phyloP scores from a whole-genome alignment of 345 rosid genomes.

The Populus alba region DNA sequence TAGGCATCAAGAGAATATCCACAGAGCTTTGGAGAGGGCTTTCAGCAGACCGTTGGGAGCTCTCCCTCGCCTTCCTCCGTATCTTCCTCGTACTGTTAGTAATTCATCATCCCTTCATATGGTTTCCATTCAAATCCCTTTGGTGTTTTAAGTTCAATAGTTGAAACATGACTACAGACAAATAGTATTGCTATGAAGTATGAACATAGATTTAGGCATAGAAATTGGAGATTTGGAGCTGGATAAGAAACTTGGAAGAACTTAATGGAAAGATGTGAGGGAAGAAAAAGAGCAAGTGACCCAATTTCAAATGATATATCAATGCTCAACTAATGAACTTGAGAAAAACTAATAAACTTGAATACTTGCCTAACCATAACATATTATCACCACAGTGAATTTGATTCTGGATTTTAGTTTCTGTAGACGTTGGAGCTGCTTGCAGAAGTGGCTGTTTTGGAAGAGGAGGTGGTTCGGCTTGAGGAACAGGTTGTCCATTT shows the following conservation, averaged over 20 bases:
- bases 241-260: neutral
- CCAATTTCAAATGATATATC: conserved; percentile 1
- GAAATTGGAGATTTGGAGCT: neutral
- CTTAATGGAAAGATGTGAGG: neutral
- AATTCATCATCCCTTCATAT: conserved; percentile 13
- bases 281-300: neutral
- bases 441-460: conserved; percentile 93
- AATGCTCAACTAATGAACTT: neutral
- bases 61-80: conserved; percentile 92
- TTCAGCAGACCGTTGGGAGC: conserved; percentile 82
- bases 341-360: neutral
- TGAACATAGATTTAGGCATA: neutral
- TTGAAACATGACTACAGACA: neutral
- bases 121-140: neutral
- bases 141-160: neutral
- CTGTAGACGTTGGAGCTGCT: conserved; percentile 76
- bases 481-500: conserved; percentile 77
- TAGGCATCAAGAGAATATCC: conserved; percentile 75
- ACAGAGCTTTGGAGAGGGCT: conserved; percentile 85
- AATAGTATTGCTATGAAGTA: neutral
- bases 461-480: conserved; percentile 81
- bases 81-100: conserved; percentile 78
- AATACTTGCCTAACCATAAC: neutral
- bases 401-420: conserved; percentile 21
- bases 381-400: conserved; percentile 7